phyloP scores from a whole-genome alignment of 1,284 basidiomycete genomes.

The Irpex lacteus region DNA sequence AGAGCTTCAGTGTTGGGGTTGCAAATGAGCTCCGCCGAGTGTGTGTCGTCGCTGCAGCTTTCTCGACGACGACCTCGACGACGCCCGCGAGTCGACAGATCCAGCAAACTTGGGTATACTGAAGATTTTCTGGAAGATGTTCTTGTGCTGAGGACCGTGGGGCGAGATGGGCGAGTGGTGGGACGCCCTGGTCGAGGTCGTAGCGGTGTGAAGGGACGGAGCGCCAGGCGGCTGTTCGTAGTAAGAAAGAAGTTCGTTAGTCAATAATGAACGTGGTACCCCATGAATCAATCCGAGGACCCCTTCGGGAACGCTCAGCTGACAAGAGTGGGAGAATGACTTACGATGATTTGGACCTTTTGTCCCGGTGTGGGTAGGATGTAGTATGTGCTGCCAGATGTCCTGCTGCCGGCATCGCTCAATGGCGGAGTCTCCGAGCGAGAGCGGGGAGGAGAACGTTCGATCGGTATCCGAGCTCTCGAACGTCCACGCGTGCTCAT shows the following conservation, averaged over 20 bases:
- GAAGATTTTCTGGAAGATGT: slow-evolving; percentile 32
- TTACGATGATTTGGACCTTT: slow-evolving; percentile 68
- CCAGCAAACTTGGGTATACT: slow-evolving; percentile 23
- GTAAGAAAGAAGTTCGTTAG: slow-evolving; percentile 7
- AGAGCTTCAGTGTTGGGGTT: slow-evolving; percentile 5
- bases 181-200: slow-evolving; percentile 16
- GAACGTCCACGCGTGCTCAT: slow-evolving; percentile 17
- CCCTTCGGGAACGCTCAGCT: not conserved
- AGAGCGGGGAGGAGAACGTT: slow-evolving; percentile 15
- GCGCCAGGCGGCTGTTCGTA: slow-evolving; percentile 27
- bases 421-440: slow-evolving; percentile 21
- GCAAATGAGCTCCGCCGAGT: slow-evolving; percentile 20
- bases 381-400: slow-evolving; percentile 69
- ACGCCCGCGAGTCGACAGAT: slow-evolving; percentile 25
- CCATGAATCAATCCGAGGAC: not conserved
- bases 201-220: slow-evolving; percentile 24
- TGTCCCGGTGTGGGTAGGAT: slow-evolving; percentile 63
- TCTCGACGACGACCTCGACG: slow-evolving; percentile 25
- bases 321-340: slow-evolving; percentile 27
- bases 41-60: slow-evolving; percentile 29
- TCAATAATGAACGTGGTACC: not conserved
- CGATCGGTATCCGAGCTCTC: slow-evolving; percentile 1
- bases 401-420: slow-evolving; percentile 43
- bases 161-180: slow-evolving; percentile 20
- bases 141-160: slow-evolving; percentile 16